These are phyloP conservation scores for Diaporthe citri DNA, from an alignment of 2,329 filamentous ascomycete species.

Conservation along the genomic window DNA sequence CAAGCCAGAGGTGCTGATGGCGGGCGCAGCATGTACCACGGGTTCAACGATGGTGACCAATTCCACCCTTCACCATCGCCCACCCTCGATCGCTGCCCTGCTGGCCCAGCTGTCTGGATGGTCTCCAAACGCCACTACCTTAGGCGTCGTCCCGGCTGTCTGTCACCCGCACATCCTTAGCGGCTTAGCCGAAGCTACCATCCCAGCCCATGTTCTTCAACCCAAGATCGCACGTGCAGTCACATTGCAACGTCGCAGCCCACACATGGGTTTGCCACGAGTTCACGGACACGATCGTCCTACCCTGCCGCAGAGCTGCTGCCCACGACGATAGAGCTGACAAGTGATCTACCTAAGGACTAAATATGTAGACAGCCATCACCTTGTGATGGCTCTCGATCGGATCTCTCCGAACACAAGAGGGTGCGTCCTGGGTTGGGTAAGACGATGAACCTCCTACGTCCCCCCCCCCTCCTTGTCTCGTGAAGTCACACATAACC, in stretches of 20 bases:
- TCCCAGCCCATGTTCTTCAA: constrained; percentile 3
- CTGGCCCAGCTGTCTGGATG: constrained; percentile 26
- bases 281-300: neutral
- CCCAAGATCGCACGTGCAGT: constrained; percentile 4
- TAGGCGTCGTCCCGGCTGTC: constrained; percentile 22
- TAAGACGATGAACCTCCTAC: neutral
- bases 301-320: neutral
- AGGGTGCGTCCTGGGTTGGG: neutral
- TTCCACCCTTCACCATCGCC: neutral
- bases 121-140: constrained; percentile 1
- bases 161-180: constrained; percentile 24
- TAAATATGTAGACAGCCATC: neutral
- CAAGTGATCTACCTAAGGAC: neutral
- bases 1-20: neutral
- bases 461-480: neutral
- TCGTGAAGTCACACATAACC: neutral
- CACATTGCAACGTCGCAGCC: constrained; percentile 25
- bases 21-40: neutral
- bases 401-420: constrained; percentile 14
- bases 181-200: constrained; percentile 29
- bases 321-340: neutral
- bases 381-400: neutral
- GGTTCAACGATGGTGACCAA: neutral
- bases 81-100: constrained; percentile 1
- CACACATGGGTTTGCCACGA: neutral